Conservation (phyloP, 441 rosid species). For the Biscutella auriculata region DNA sequence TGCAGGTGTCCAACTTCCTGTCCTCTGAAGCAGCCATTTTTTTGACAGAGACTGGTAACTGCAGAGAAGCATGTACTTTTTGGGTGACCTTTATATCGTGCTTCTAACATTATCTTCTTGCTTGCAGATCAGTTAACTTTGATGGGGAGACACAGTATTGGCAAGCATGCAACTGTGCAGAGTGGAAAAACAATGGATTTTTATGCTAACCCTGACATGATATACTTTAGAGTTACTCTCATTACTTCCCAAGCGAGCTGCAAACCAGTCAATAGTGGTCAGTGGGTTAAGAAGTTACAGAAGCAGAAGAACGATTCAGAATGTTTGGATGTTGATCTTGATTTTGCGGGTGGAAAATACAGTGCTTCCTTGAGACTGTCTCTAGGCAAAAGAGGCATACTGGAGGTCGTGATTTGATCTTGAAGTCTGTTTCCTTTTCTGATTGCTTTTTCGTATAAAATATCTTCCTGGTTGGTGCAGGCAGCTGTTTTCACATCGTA, state of each 20-base stretch:
- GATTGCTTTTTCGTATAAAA: slow-evolving; percentile 1
- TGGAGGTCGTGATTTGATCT: slow-evolving; percentile 53
- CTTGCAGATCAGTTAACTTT: slow-evolving; percentile 39
- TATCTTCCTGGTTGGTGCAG: slow-evolving; percentile 36
- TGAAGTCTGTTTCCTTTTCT: slow-evolving; percentile 14
- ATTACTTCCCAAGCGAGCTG: slow-evolving; percentile 52
- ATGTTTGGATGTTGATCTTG: slow-evolving; percentile 67
- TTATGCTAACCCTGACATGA: slow-evolving; percentile 71
- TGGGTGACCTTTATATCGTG: slow-evolving; percentile 1
- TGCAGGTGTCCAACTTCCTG: slow-evolving; percentile 66
- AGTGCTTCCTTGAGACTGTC: slow-evolving; percentile 71
- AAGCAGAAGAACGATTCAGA: slow-evolving; percentile 46
- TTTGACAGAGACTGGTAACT: slow-evolving; percentile 67
- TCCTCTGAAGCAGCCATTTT: slow-evolving; percentile 57
- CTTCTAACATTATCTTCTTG: slow-evolving; percentile 25
- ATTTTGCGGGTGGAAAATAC: slow-evolving; percentile 78
- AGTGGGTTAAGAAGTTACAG: slow-evolving; percentile 75
- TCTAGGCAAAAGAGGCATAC: slow-evolving; percentile 72
- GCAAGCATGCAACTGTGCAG: slow-evolving; percentile 70
- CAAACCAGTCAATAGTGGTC: slow-evolving; percentile 77
- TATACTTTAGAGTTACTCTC: slow-evolving; percentile 60
- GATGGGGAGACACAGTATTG: slow-evolving; percentile 31
- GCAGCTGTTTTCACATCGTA: slow-evolving; percentile 64
- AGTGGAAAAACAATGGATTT: slow-evolving; percentile 67
- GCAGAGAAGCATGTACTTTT: slow-evolving; percentile 17